A percentile compares a stretch with the other conserved stretches of the same genome.
phyloP scores from a whole-genome alignment of 2,329 filamentous ascomycete genomes.

The Curvularia lunata region DNA sequence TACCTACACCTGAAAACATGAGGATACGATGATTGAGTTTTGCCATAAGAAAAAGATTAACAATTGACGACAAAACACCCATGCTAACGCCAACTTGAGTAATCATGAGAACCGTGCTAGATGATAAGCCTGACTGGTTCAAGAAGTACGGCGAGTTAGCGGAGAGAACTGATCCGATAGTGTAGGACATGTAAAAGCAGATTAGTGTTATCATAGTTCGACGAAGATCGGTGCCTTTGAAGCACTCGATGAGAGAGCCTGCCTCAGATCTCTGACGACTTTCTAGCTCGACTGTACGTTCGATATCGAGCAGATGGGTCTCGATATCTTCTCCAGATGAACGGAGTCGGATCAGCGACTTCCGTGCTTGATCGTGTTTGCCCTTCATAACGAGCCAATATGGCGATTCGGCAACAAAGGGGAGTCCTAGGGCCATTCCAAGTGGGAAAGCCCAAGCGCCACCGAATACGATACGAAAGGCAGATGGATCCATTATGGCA shows the following conservation, averaged over 20 bases:
- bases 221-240: background rate
- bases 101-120: background rate
- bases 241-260: background rate
- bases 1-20: background rate
- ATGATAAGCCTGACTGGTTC: background rate
- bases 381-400: conserved; percentile 12
- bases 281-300: background rate
- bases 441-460: conserved; percentile 12
- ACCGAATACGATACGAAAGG: conserved; percentile 4
- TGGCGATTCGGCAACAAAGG: conserved; percentile 16
- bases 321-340: background rate
- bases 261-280: conserved; percentile 9
- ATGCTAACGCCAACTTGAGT: background rate
- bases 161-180: background rate
- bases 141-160: background rate
- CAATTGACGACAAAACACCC: background rate
- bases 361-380: conserved; percentile 10
- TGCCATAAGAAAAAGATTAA: background rate
- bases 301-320: background rate
- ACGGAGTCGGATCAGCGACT: conserved; percentile 7
- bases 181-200: background rate
- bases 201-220: background rate
- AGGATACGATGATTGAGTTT: background rate
- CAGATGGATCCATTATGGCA: background rate
- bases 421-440: conserved; percentile 1